Evolutionary conservation across 1,139 yeast genomes (phyloP).

Genomic region (Lodderomyces margitis): DNA sequence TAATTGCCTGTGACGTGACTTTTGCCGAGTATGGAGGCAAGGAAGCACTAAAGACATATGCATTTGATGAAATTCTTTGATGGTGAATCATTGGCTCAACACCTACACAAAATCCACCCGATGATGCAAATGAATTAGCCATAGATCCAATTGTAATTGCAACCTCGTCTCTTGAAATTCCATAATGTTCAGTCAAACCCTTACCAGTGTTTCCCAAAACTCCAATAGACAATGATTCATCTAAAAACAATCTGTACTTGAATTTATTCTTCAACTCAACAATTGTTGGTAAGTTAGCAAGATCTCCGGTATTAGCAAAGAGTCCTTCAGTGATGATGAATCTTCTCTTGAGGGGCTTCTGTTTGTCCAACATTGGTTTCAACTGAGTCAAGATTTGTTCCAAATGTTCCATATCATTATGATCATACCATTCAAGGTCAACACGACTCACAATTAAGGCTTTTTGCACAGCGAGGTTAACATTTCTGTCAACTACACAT

Average conservation of each 20-base stretch:
- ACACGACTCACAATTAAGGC: conserved; percentile 87
- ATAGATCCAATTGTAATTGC: conserved; percentile 87
- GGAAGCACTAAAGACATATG: conserved; percentile 92
- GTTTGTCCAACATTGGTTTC: conserved; percentile 60
- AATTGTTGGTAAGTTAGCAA: conserved; percentile 68
- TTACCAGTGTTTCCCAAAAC: conserved; percentile 82
- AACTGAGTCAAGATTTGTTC: conserved; percentile 65
- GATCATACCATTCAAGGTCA: conserved; percentile 79
- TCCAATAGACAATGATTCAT: conserved; percentile 86
- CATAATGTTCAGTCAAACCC: conserved; percentile 74
- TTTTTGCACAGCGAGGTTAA: conserved; percentile 77
- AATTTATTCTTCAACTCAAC: conserved; percentile 74
- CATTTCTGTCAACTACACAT: conserved; percentile 82
- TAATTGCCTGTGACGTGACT: conserved; percentile 62
- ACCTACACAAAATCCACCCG: conserved; percentile 96
- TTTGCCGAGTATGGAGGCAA: conserved; percentile 89
- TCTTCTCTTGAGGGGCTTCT: conserved; percentile 77
- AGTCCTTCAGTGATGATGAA: conserved; percentile 90
- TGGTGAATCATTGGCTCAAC: conserved; percentile 81
- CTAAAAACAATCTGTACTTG: conserved; percentile 83
- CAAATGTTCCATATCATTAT: conserved; percentile 82
- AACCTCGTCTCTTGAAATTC: conserved; percentile 62
- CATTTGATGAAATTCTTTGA: conserved; percentile 73
- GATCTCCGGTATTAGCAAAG: conserved; percentile 79
- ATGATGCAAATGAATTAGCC: conserved; percentile 80